Conservation (phyloP, 2,329 filamentous ascomycete species). For the Huntiella omanensis region DNA sequence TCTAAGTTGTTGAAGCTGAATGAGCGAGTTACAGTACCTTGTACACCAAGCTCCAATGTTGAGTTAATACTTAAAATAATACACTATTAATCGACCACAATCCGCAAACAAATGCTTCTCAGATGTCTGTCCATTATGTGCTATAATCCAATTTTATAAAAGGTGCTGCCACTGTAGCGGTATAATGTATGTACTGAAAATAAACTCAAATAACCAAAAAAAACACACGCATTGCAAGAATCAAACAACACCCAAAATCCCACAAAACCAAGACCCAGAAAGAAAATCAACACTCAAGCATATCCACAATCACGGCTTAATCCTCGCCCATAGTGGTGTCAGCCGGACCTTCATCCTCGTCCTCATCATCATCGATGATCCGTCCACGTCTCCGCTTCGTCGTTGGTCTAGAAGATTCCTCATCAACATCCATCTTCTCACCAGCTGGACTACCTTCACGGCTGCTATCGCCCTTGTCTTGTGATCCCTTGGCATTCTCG, state of each 20-base stretch:
- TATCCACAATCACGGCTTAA: background rate
- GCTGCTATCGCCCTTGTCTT: background rate
- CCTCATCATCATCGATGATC: constrained; percentile 31
- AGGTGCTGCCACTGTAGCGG: constrained; percentile 4
- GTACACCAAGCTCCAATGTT: too few relatives aligned
- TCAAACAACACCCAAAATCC: background rate
- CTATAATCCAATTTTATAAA: constrained; percentile 1
- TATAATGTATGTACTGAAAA: constrained; percentile 2
- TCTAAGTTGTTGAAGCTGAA: constrained; percentile 24
- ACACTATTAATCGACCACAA: too few relatives aligned
- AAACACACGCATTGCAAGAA: background rate
- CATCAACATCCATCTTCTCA: constrained; percentile 36
- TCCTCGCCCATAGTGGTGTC: constrained; percentile 10
- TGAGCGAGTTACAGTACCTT: too few relatives aligned
- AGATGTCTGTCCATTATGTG: too few relatives aligned
- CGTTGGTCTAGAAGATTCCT: constrained; percentile 28
- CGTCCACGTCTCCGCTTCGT: constrained; percentile 25
- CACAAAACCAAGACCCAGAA: background rate
- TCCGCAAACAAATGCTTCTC: too few relatives aligned
- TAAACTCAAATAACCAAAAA: constrained; percentile 1
- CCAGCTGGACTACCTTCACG: constrained; percentile 2
- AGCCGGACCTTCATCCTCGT: constrained; percentile 25
- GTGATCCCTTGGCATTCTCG: constrained; percentile 8
- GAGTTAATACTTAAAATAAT: too few relatives aligned
- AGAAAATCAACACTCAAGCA: constrained; percentile 1